Base-by-base conservation (phyloP, 169 alveolate species). In the Eimeria tenella region DNA sequence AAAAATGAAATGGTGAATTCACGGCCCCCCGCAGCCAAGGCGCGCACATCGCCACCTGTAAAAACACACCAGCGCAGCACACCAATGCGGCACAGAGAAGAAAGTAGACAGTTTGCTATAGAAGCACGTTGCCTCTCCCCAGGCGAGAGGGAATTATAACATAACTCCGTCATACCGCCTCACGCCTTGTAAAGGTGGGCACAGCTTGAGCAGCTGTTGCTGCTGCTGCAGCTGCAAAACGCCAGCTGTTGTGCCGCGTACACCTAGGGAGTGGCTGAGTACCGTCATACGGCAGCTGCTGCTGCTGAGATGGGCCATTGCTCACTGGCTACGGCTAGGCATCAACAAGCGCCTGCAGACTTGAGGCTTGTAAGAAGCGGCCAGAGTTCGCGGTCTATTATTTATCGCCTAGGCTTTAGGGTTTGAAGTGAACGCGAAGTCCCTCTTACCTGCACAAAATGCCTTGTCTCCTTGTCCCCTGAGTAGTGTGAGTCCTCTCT, bases 31-130 rank as follows among this genome's bases (percentile, higher is more conserved):
- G 89, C 95, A 50, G 96, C 97, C 21, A 97, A 71, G 19, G 96
- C 79, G 53, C 93, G 90, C 21, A 97, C 95, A 79, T 97, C 98
- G 10, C 99, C 99, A 11, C 99, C 99, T 73, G 82, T 6, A 8
- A 2, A 15, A 4, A 73, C 82, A 73, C 82, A 31, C 82, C 55
- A 73, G 49, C 82, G 55, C 11, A 25, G 68, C 68, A 21, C 53
- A 19, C 8, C 23, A 42, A 17, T 6, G 53, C 53, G 13, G 55
- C 82, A 73, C 56, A 23, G 53, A 4, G 53, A 21, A 42, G 53
- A 73, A 42, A 68, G 77, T 8, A 68, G 42, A 13, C 31, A 15
- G 42, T 31, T 1, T 10, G 68, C 68, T 10, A 58, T 58, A 58
- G 68, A 58, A 15, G 17, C 74, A 65, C 17, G 0, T 5, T 21